Conservation (phyloP, 116 monocot species). For the Dioscorea cayenensis region DNA sequence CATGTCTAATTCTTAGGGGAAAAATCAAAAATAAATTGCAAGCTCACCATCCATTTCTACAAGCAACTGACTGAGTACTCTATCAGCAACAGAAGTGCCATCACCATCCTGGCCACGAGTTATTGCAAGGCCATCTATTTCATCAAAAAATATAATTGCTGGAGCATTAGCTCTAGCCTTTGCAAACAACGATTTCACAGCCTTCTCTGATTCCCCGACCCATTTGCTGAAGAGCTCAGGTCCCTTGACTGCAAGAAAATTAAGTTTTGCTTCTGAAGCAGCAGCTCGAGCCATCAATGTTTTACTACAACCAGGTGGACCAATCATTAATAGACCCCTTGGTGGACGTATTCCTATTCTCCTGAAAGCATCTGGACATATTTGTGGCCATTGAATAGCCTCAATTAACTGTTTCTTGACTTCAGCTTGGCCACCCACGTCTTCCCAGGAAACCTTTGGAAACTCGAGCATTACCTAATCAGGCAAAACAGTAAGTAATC, state of each 20-base stretch:
- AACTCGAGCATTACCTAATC: slow-evolving; percentile 83
- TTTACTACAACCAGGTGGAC: slow-evolving; percentile 98
- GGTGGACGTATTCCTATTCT: slow-evolving; percentile 68
- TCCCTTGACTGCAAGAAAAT: slow-evolving; percentile 95
- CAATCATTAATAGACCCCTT: slow-evolving; percentile 76
- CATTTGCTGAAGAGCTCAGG: slow-evolving; percentile 97
- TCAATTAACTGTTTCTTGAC: slow-evolving; percentile 82
- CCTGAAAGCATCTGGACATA: slow-evolving; percentile 58
- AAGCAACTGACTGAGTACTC: slow-evolving; percentile 87
- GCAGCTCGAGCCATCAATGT: slow-evolving; percentile 95
- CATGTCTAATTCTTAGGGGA: neutral
- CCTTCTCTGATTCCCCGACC: slow-evolving; percentile 99
- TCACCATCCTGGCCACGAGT: slow-evolving; percentile 78
- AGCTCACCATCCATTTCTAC: slow-evolving; percentile 88
- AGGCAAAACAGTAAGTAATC: neutral
- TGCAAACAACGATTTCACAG: slow-evolving; percentile 78
- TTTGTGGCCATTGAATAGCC: slow-evolving; percentile 76
- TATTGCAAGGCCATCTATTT: slow-evolving; percentile 90
- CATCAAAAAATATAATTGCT: slow-evolving; percentile 97
- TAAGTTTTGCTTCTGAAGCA: slow-evolving; percentile 87
- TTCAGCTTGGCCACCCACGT: slow-evolving; percentile 82
- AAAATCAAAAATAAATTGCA: neutral
- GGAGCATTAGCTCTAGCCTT: slow-evolving; percentile 92
- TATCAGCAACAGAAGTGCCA: slow-evolving; percentile 78
- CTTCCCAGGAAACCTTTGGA: slow-evolving; percentile 85